A percentile compares a stretch with the other conserved stretches of the same genome.
Conservation (phyloP, 2,329 filamentous ascomycete species). For the Neonectria neomacrospora region DNA sequence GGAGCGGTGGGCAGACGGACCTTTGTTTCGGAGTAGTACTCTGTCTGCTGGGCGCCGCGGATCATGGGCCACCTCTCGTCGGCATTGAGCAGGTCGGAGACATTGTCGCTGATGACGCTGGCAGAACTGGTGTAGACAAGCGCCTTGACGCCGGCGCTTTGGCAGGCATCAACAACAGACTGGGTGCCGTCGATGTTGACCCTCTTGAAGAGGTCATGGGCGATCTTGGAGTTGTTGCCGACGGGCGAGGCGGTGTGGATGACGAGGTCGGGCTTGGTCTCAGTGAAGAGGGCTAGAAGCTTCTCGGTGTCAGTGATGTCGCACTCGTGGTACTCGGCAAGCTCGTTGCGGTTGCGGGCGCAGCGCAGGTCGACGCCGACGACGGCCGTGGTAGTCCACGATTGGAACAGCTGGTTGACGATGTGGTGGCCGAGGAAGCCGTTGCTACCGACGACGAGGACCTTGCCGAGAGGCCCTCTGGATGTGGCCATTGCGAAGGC, state of each 20-base stretch:
- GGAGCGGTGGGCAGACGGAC: conserved; percentile 55
- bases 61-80: conserved; percentile 86
- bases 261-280: conserved; percentile 81
- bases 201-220: conserved; percentile 74
- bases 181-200: conserved; percentile 91
- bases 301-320: conserved; percentile 77
- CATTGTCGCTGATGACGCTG: conserved; percentile 86
- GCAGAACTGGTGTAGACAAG: conserved; percentile 93
- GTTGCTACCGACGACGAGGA: conserved; percentile 84
- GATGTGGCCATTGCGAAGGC: conserved; percentile 27
- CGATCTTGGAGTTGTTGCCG: conserved; percentile 64
- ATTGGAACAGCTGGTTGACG: conserved; percentile 74
- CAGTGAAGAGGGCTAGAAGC: conserved; percentile 71
- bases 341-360: conserved; percentile 71
- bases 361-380: conserved; percentile 79
- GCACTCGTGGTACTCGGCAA: conserved; percentile 74
- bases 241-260: conserved; percentile 88
- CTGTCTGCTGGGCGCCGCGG: conserved; percentile 74
- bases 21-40: conserved; percentile 94
- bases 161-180: conserved; percentile 79
- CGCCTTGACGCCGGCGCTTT: conserved; percentile 76
- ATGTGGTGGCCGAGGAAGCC: conserved; percentile 88
- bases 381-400: conserved; percentile 63
- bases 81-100: conserved; percentile 81
- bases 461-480: conserved; percentile 68